phyloP scores from a whole-genome alignment of 805 yeast species.

The Yamadazyma takamatsuzukensis region DNA sequence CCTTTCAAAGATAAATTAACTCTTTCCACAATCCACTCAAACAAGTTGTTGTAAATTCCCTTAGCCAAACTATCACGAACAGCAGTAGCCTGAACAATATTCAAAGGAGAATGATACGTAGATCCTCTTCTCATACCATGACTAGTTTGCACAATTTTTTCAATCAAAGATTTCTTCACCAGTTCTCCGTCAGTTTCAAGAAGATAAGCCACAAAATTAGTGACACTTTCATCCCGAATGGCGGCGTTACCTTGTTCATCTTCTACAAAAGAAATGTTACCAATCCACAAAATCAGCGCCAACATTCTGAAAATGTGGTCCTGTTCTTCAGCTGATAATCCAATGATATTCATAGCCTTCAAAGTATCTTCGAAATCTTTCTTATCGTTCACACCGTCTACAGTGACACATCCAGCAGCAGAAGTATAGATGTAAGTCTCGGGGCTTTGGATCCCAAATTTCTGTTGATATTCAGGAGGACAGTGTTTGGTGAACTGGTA shows the following conservation, averaged over 20 bases:
- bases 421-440: constrained; percentile 90
- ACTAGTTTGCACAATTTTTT: constrained; percentile 83
- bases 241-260: constrained; percentile 83
- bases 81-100: constrained; percentile 88
- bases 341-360: constrained; percentile 84
- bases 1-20: constrained; percentile 73
- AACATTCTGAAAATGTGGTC: constrained; percentile 84
- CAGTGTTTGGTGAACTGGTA: constrained; percentile 95
- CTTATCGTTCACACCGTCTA: constrained; percentile 80
- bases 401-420: constrained; percentile 79
- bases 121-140: constrained; percentile 91
- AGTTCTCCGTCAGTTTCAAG: constrained; percentile 72
- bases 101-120: constrained; percentile 89
- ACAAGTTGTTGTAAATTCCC: constrained; percentile 86
- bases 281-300: constrained; percentile 89
- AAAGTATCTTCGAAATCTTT: constrained; percentile 78
- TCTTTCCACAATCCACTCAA: constrained; percentile 94
- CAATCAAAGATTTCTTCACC: constrained; percentile 65
- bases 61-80: constrained; percentile 94
- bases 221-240: constrained; percentile 82
- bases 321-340: constrained; percentile 76
- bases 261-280: constrained; percentile 83
- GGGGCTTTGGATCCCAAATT: constrained; percentile 88
- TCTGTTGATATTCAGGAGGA: constrained; percentile 75
- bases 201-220: constrained; percentile 89